Evolutionary conservation across 2,329 filamentous ascomycete species (phyloP), one percentile per base, ranked within the genome.

Genomic region (Mollisia scopiformis): DNA sequence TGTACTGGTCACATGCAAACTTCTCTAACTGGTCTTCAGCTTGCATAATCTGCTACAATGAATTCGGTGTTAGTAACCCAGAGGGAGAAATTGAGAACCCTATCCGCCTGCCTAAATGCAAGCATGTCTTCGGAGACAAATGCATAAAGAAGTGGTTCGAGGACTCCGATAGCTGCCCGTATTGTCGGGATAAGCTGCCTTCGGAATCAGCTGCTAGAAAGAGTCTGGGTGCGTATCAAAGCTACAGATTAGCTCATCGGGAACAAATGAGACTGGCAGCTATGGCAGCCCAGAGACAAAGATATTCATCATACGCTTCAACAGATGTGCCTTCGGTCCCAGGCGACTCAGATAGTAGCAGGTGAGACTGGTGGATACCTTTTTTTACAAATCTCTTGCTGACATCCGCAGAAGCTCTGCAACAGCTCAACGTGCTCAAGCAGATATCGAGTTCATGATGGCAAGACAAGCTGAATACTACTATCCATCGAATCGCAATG

Each of bases 131-230:
- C 71, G 86, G 86, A 19, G 80, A 87, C 58, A 79, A 82, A 66
- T 89, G 86, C 71, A 85, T 89, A 64, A 86, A 84, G 71, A 87
- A 84, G 66, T 89, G 86, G 86, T 81, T 89, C 43, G 78, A 84
- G 55, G 84, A 88, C 49, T 84, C 84, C 1, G 81, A 86, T 66
- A 86, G 78, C 57, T 89, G 86, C 65, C 86, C 86, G 0, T 88
- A 88, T 68, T 89, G 86, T 71, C 82, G 86, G 27, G 81, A 85
- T 63, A 86, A 86, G 67, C 76, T 89, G 25, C 83, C 79, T 2
- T 82, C 84, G 1, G 82, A 86, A 54, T 55, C 64, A 49, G 58
- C 63, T 21, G 41, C 61, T n/a, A 68, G 60, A 56, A 66, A 63
- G 31, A 37, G 19, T 2, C n/a, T 60, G 23, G 27, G 27, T 3